These are phyloP conservation scores for Pichia sp. DNA, from an alignment of 1,139 yeast species.

Conservation along the genomic window DNA sequence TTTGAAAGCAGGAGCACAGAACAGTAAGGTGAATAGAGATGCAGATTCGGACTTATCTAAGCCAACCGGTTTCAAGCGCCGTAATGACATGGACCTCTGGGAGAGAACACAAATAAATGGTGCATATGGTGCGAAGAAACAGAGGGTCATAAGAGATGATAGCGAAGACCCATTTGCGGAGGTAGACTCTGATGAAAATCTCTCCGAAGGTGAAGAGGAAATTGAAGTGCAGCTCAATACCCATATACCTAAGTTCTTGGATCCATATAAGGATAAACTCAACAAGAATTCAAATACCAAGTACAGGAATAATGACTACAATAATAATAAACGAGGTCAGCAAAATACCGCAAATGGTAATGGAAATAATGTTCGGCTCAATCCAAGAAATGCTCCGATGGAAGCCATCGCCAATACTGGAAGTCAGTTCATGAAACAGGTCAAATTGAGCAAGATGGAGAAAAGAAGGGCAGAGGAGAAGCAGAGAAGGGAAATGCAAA, in stretches of 20 bases:
- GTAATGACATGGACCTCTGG: constrained; percentile 88
- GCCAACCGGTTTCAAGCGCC: constrained; percentile 36
- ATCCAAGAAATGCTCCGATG: constrained; percentile 34
- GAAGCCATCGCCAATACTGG: constrained; percentile 73
- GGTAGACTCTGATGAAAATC: constrained; percentile 22
- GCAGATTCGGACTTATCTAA: too few relatives aligned
- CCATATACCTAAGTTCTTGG: constrained; percentile 65
- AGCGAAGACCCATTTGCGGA: constrained; percentile 39
- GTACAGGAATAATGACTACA: neutral
- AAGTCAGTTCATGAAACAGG: constrained; percentile 57
- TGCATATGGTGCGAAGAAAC: constrained; percentile 25
- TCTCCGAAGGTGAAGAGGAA: constrained; percentile 43
- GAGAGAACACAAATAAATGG: constrained; percentile 58
- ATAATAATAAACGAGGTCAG: neutral
- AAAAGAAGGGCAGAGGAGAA: constrained; percentile 42
- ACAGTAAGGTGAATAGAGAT: neutral
- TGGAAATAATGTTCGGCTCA: neutral
- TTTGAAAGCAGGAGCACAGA: constrained; percentile 19
- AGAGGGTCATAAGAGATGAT: constrained; percentile 10
- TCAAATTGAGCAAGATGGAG: constrained; percentile 51
- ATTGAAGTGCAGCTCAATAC: constrained; percentile 68
- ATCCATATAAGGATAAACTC: constrained; percentile 36
- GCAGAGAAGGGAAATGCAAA: constrained; percentile 26
- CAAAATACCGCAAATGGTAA: neutral
- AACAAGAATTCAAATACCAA: neutral